Conservation (phyloP, 2,329 filamentous ascomycete species). For the Chaetomiaceae sp. region DNA sequence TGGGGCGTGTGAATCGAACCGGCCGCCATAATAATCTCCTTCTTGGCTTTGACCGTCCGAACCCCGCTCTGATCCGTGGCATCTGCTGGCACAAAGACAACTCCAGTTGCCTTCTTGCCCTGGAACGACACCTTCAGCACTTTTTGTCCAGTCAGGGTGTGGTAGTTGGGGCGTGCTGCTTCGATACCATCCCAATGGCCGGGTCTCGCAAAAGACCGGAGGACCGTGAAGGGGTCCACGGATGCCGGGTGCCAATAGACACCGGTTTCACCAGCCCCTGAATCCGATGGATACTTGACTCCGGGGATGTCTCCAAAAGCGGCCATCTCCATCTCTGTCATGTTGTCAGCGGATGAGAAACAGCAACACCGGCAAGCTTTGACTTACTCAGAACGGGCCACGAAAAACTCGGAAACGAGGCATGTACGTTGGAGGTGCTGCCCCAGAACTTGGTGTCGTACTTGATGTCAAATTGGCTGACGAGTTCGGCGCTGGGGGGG, state of each 20-base stretch:
- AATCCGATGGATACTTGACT: slow-evolving; percentile 25
- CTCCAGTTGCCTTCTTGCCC: slow-evolving; percentile 30
- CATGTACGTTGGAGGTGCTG: slow-evolving; percentile 23
- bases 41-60: slow-evolving; percentile 24
- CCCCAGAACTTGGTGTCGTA: slow-evolving; percentile 28
- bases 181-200: slow-evolving; percentile 23
- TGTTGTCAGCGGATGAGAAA: neutral
- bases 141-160: slow-evolving; percentile 28
- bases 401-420: slow-evolving; percentile 24
- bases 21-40: slow-evolving; percentile 39
- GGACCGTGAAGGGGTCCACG: slow-evolving; percentile 11
- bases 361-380: neutral
- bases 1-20: slow-evolving; percentile 40
- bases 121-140: slow-evolving; percentile 37
- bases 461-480: slow-evolving; percentile 24
- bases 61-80: slow-evolving; percentile 15
- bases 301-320: slow-evolving; percentile 32
- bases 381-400: slow-evolving; percentile 22
- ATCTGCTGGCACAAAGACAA: slow-evolving; percentile 22
- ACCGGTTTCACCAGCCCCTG: slow-evolving; percentile 26
- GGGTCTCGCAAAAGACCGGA: slow-evolving; percentile 21
- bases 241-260: slow-evolving; percentile 28
- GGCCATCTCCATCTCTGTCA: slow-evolving; percentile 23
- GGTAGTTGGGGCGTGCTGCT: slow-evolving; percentile 19
- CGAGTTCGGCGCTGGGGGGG: slow-evolving; percentile 21